A percentile compares a stretch with the other conserved stretches of the same genome.
These are phyloP conservation scores for Yamadazyma sp. DNA, from an alignment of 1,139 yeast genomes.

Conservation along the genomic window DNA sequence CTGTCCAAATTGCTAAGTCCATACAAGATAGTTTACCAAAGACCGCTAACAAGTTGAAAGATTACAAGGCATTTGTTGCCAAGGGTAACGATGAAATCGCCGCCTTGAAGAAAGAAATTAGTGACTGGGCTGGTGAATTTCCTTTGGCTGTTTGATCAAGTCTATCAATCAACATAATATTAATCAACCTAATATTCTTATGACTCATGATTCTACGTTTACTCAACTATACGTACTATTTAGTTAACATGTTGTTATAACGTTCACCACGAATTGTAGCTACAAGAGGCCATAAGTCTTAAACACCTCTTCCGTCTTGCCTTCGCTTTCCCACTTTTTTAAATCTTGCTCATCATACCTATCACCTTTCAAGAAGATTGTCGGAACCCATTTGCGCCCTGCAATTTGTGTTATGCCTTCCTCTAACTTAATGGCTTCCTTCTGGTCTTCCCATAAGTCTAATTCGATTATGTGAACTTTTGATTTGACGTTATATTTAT, in stretches of 20 bases:
- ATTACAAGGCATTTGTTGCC: constrained; percentile 80
- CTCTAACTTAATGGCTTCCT: constrained; percentile 57
- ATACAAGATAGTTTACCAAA: constrained; percentile 75
- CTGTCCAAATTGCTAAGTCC: constrained; percentile 75
- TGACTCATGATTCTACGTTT: constrained; percentile 12
- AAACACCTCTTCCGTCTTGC: constrained; percentile 42
- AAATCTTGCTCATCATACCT: constrained; percentile 59
- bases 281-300: constrained; percentile 21
- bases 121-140: constrained; percentile 89
- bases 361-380: constrained; percentile 64
- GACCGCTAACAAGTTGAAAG: constrained; percentile 91
- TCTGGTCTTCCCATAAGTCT: constrained; percentile 51
- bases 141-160: constrained; percentile 72
- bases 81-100: constrained; percentile 64
- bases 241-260: constrained; percentile 2
- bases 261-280: neutral
- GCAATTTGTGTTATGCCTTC: constrained; percentile 59
- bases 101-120: constrained; percentile 73
- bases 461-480: constrained; percentile 59
- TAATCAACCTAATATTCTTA: neutral
- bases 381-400: constrained; percentile 73
- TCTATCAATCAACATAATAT: constrained; percentile 9
- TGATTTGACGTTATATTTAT: constrained; percentile 46
- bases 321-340: constrained; percentile 43
- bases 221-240: constrained; percentile 14